A percentile compares a stretch with the other conserved stretches of the same genome.
These are phyloP conservation scores for Xylaria sp. DNA, from an alignment of 2,329 filamentous ascomycete genomes.

Conservation along the genomic window DNA sequence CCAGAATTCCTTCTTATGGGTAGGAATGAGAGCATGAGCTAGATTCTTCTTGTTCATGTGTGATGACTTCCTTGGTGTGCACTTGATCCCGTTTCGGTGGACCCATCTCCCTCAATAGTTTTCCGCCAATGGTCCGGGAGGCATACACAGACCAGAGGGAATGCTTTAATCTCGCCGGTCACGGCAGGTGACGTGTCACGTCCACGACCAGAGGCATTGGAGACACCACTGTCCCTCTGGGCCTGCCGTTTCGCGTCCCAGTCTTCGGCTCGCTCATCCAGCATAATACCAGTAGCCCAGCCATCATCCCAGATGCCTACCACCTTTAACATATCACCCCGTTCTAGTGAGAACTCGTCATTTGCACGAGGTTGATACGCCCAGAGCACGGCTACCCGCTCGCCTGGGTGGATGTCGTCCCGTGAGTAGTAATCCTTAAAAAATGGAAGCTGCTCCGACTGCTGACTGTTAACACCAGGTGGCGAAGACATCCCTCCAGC, in stretches of 20 bases:
- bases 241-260: slow-evolving; percentile 81
- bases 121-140: slow-evolving; percentile 95
- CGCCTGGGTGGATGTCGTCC: slow-evolving; percentile 92
- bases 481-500: slow-evolving; percentile 84
- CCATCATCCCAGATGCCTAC: slow-evolving; percentile 99
- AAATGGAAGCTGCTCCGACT: slow-evolving; percentile 93
- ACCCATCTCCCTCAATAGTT: slow-evolving; percentile 90
- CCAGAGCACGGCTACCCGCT: slow-evolving; percentile 92
- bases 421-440: slow-evolving; percentile 99
- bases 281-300: slow-evolving; percentile 92
- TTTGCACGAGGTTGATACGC: slow-evolving; percentile 93
- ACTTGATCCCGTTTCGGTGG: slow-evolving; percentile 70
- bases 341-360: slow-evolving; percentile 92
- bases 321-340: slow-evolving; percentile 97
- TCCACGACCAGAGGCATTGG: slow-evolving; percentile 74
- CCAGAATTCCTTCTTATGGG: slow-evolving; percentile 39
- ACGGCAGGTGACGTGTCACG: slow-evolving; percentile 71
- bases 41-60: slow-evolving; percentile 42
- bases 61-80: slow-evolving; percentile 44
- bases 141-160: slow-evolving; percentile 96
- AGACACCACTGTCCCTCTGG: slow-evolving; percentile 94
- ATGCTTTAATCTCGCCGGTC: slow-evolving; percentile 92
- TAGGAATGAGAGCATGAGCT: slow-evolving; percentile 34
- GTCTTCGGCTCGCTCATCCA: slow-evolving; percentile 86
- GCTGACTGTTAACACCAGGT: slow-evolving; percentile 83